Evolutionary conservation across 2,329 filamentous ascomycete species (phyloP).

Genomic region (Diaporthe capsici): DNA sequence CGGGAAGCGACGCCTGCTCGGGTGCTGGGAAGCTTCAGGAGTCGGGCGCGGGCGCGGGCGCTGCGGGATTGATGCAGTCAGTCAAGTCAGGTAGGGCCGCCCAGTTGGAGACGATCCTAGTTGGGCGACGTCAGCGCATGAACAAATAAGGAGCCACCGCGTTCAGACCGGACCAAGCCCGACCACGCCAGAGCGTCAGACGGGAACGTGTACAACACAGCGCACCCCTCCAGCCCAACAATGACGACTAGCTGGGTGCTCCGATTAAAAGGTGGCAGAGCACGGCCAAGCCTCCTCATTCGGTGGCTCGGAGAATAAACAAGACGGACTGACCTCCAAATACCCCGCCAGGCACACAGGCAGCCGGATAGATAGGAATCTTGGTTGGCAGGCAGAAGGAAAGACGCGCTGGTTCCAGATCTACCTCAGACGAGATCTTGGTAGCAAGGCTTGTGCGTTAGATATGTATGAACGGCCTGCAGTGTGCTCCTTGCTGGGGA

Average conservation of each 20-base stretch:
- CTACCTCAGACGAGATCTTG: slow-evolving; percentile 22
- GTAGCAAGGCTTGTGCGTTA: slow-evolving; percentile 18
- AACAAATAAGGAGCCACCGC: slow-evolving; percentile 46
- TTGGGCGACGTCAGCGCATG: slow-evolving; percentile 66
- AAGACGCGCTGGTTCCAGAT: not conserved
- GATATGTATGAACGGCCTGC: not conserved
- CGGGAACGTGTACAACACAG: slow-evolving; percentile 15
- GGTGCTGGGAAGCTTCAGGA: slow-evolving; percentile 36
- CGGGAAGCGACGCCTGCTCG: slow-evolving; percentile 29
- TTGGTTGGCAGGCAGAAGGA: not conserved
- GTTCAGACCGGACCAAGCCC: slow-evolving; percentile 18
- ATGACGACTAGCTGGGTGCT: slow-evolving; percentile 8
- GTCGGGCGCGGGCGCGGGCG: slow-evolving; percentile 25
- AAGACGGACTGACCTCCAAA: not conserved
- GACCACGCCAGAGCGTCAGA: slow-evolving; percentile 18
- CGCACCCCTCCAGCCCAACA: not conserved
- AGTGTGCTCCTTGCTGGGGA: slow-evolving; percentile 21
- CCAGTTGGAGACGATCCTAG: slow-evolving; percentile 55
- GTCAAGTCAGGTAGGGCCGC: slow-evolving; percentile 51
- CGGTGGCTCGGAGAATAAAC: slow-evolving; percentile 21
- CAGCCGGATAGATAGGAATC: slow-evolving; percentile 18
- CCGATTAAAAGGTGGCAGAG: slow-evolving; percentile 28
- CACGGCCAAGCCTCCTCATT: slow-evolving; percentile 28
- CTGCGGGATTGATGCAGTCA: slow-evolving; percentile 26
- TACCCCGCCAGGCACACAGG: slow-evolving; percentile 25